phyloP scores from a whole-genome alignment of 2,329 filamentous ascomycete genomes.

The Nothophoma quercina region DNA sequence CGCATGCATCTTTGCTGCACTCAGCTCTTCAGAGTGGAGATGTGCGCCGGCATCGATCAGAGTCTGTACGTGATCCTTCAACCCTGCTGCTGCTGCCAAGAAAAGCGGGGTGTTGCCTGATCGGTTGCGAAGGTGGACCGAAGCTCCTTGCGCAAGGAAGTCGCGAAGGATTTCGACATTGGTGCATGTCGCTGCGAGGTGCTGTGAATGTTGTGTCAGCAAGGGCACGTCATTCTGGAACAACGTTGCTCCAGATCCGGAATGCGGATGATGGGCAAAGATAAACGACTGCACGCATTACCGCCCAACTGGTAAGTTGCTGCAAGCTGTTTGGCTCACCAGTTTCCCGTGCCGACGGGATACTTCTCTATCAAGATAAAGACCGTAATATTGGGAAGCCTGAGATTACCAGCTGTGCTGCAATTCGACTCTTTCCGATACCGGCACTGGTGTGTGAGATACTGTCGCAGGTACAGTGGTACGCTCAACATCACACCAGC shows the following conservation, averaged over 20 bases:
- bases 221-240: slow-evolving; percentile 30
- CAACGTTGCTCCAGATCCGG: slow-evolving; percentile 35
- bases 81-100: slow-evolving; percentile 64
- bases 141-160: slow-evolving; percentile 64
- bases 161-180: slow-evolving; percentile 63
- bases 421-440: slow-evolving; percentile 33
- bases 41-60: slow-evolving; percentile 66
- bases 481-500: slow-evolving; percentile 9
- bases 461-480: slow-evolving; percentile 13
- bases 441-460: slow-evolving; percentile 25
- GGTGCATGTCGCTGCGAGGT: slow-evolving; percentile 65
- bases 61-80: slow-evolving; percentile 62
- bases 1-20: slow-evolving; percentile 58
- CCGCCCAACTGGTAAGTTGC: slow-evolving; percentile 29
- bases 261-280: slow-evolving; percentile 27
- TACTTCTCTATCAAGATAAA: slow-evolving; percentile 41
- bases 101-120: slow-evolving; percentile 66
- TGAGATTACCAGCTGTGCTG: slow-evolving; percentile 25
- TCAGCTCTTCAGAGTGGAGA: slow-evolving; percentile 64
- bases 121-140: slow-evolving; percentile 67
- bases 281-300: slow-evolving; percentile 39
- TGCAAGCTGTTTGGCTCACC: slow-evolving; percentile 34
- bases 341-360: slow-evolving; percentile 35
- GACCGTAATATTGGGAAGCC: slow-evolving; percentile 28
- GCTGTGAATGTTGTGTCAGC: slow-evolving; percentile 47